Evolutionary conservation across 1,139 yeast species (phyloP).

Genomic region (Candida dubliniensis): DNA sequence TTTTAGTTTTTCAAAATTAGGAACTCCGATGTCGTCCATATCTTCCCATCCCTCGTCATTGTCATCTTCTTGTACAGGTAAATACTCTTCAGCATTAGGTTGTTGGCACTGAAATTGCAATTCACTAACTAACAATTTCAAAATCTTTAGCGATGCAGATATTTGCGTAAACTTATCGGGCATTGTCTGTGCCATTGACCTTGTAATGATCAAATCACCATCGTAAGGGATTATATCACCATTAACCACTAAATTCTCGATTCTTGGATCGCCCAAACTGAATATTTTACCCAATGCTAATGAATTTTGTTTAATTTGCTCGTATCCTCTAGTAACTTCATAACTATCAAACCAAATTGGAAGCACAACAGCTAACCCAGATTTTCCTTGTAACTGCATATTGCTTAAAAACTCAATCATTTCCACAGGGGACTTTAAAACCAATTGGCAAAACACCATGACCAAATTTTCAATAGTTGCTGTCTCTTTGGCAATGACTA

Average conservation of each 20-base stretch:
- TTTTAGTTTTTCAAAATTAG: constrained; percentile 58
- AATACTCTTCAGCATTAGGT: constrained; percentile 41
- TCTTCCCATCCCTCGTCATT: constrained; percentile 81
- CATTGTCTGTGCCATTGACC: constrained; percentile 77
- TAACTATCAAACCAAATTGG: constrained; percentile 84
- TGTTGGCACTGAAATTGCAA: constrained; percentile 58
- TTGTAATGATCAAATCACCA: constrained; percentile 66
- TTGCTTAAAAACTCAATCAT: constrained; percentile 56
- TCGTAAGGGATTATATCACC: constrained; percentile 74
- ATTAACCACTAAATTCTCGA: constrained; percentile 58
- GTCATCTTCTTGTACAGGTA: constrained; percentile 39
- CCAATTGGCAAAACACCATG: constrained; percentile 72
- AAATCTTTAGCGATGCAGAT: constrained; percentile 68
- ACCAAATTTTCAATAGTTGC: constrained; percentile 75
- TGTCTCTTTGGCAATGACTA: constrained; percentile 64
- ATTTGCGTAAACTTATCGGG: constrained; percentile 64
- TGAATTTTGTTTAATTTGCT: constrained; percentile 68
- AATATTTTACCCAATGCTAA: constrained; percentile 69
- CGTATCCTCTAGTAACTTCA: constrained; percentile 78
- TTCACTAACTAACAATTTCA: constrained; percentile 71
- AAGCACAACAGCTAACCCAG: constrained; percentile 26
- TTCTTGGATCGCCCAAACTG: constrained; percentile 53
- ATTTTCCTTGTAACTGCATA: constrained; percentile 13
- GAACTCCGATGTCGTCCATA: constrained; percentile 62
- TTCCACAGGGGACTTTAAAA: constrained; percentile 57